phyloP scores from a whole-genome alignment of 2,329 filamentous ascomycete species.

The Sporothrix protearum region DNA sequence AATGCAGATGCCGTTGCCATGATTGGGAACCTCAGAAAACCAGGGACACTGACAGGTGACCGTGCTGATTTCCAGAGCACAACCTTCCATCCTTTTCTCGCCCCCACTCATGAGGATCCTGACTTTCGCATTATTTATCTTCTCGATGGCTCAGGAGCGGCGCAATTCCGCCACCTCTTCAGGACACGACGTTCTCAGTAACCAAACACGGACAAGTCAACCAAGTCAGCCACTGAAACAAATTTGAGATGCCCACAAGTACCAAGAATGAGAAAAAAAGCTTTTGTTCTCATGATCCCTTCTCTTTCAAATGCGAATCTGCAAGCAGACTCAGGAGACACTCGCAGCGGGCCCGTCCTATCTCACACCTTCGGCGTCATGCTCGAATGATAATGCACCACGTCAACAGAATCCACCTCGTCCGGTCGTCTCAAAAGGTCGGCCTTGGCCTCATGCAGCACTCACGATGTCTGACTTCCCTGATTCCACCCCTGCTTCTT shows the following conservation, averaged over 20 bases:
- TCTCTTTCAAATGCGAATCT: neutral
- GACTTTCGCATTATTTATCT: neutral
- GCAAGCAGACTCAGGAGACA: neutral
- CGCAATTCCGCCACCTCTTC: neutral
- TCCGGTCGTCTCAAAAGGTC: neutral
- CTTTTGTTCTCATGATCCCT: too few relatives aligned
- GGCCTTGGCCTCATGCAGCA: neutral
- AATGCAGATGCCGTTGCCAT: too few relatives aligned
- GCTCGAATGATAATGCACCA: conserved; percentile 21
- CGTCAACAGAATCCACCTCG: conserved; percentile 21
- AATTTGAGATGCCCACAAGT: neutral
- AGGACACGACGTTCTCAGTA: neutral
- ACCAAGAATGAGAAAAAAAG: neutral
- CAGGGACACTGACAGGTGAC: neutral
- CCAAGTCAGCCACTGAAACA: neutral
- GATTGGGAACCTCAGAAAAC: neutral
- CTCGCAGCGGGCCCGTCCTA: conserved; percentile 6
- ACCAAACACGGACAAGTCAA: neutral
- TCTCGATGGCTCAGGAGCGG: neutral
- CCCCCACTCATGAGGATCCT: neutral
- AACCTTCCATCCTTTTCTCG: neutral
- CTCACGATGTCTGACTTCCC: neutral
- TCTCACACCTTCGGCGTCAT: neutral
- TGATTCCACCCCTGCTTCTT: neutral
- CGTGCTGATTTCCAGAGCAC: neutral